Conservation (phyloP, 495 filamentous ascomycete genomes). For the Letharia lupina region DNA sequence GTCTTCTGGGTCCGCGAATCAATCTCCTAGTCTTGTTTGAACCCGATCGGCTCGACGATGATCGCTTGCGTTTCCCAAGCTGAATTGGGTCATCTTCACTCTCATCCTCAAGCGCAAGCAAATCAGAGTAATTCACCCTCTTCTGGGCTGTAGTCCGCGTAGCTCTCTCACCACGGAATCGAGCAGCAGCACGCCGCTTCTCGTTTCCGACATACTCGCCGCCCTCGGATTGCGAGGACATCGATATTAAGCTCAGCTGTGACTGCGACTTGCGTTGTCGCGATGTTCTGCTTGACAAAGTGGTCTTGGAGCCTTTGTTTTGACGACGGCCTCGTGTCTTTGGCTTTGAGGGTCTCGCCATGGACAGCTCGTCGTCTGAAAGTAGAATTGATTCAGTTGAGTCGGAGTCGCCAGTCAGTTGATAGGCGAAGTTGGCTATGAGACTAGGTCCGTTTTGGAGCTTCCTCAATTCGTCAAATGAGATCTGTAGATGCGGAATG, state of each 20-base stretch:
- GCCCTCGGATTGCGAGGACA: not conserved
- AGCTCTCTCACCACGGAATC: not conserved
- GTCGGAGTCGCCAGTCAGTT: not conserved
- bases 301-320: not conserved
- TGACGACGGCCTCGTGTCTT: not conserved
- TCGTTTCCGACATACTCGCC: slow-evolving; percentile 10
- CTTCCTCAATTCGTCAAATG: slow-evolving; percentile 9
- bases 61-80: slow-evolving; percentile 21
- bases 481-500: slow-evolving; percentile 6
- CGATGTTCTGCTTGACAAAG: slow-evolving; percentile 5
- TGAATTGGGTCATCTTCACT: not conserved
- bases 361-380: slow-evolving; percentile 24
- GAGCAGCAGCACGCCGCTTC: slow-evolving; percentile 3
- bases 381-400: slow-evolving; percentile 15
- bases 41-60: not conserved
- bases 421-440: slow-evolving; percentile 4
- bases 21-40: not conserved
- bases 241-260: slow-evolving; percentile 10
- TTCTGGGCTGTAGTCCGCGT: slow-evolving; percentile 15
- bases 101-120: slow-evolving; percentile 14
- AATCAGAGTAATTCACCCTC: slow-evolving; percentile 24
- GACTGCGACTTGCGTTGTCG: slow-evolving; percentile 11
- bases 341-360: slow-evolving; percentile 2
- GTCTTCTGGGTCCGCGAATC: slow-evolving; percentile 4
- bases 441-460: slow-evolving; percentile 13